Evolutionary conservation across 2,329 filamentous ascomycete species (phyloP), one percentile per base, ranked within the genome.

Genomic region (Lizonia empirigonia): DNA sequence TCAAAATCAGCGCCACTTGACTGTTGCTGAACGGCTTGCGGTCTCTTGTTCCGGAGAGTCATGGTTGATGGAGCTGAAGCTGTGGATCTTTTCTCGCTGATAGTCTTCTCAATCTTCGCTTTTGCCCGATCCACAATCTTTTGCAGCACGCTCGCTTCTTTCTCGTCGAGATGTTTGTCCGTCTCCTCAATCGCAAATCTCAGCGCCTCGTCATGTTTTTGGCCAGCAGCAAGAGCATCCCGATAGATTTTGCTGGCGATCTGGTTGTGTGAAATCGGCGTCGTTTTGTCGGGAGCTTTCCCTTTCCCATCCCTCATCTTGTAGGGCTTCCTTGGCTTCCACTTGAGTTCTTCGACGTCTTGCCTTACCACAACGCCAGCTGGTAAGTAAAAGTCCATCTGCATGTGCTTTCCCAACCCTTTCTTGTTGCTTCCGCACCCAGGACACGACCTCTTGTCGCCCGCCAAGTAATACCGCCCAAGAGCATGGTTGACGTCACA

Each of bases 331-430:
- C 60, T 45, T 6, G 65, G 60, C 20, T 55, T 56, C 54, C 58
- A 70, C 5, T 52, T 44, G 5, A 64, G 19, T 0, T 29, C 47
- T 2, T 37, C 50, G 1, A 62, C 58, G 12, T 62, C 55, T 40
- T 70, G 65, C 10, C 62, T 42, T 13, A 64, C 54, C 0, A 59
- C 37, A 9, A 50, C 27, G 6, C 64, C 59, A 1, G 20, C 6
- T 2, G 61, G 61, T 10, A 70, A 33, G 32, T 62, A 68, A 22
- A 70, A 70, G 38, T 67, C 67, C 65, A 70, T 68, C 0, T 22
- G 9, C 4, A 33, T 7, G 3, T 52, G 40, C 30, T 52, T 64
- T 1, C 47, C 62, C 9, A 2, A 2, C 0, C 64, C 58, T 5
- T 7, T 27, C 9, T 41, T 57, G 27, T 53, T 58, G 0, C 55